These are phyloP conservation scores for Lycium ferocissimum DNA, from an alignment of 257 asterid genomes.

Conservation along the genomic window DNA sequence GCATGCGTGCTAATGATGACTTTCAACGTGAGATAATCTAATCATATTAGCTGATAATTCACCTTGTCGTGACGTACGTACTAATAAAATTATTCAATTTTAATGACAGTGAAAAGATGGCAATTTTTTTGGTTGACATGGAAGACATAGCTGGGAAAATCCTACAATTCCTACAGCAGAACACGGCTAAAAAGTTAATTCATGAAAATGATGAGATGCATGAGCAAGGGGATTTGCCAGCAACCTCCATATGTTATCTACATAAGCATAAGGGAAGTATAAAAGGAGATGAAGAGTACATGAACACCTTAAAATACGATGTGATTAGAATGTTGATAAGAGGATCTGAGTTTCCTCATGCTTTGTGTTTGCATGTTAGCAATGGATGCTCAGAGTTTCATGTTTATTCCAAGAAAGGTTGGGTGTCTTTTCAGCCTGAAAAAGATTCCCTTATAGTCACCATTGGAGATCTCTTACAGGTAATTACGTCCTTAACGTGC, in stretches of 20 bases:
- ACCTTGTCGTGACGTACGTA: not conserved
- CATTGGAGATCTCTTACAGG: conserved; percentile 78
- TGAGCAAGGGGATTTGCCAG: conserved; percentile 38
- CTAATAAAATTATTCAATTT: not conserved
- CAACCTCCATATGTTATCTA: conserved; percentile 55
- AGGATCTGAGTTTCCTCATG: conserved; percentile 79
- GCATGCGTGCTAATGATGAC: not conserved
- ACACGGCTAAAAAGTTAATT: conserved; percentile 25
- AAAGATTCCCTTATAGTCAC: conserved; percentile 60
- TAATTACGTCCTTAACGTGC: conserved; percentile 33
- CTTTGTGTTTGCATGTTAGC: conserved; percentile 69
- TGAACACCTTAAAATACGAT: conserved; percentile 63
- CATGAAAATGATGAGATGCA: conserved; percentile 20
- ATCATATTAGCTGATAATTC: not conserved
- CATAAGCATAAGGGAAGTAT: conserved; percentile 55
- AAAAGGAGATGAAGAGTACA: conserved; percentile 38
- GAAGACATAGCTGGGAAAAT: conserved; percentile 52
- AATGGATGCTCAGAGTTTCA: conserved; percentile 75
- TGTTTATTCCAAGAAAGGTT: conserved; percentile 87
- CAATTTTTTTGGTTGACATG: conserved; percentile 46
- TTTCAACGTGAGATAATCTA: not conserved
- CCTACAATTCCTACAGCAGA: conserved; percentile 50
- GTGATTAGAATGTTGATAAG: conserved; percentile 76
- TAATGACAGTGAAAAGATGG: conserved; percentile 63
- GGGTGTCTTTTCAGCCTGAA: conserved; percentile 71